Evolutionary conservation across 139 green algal genomes (phyloP), one percentile per base, ranked within the genome.

Genomic region (Chlamydomonas schloesseri): DNA sequence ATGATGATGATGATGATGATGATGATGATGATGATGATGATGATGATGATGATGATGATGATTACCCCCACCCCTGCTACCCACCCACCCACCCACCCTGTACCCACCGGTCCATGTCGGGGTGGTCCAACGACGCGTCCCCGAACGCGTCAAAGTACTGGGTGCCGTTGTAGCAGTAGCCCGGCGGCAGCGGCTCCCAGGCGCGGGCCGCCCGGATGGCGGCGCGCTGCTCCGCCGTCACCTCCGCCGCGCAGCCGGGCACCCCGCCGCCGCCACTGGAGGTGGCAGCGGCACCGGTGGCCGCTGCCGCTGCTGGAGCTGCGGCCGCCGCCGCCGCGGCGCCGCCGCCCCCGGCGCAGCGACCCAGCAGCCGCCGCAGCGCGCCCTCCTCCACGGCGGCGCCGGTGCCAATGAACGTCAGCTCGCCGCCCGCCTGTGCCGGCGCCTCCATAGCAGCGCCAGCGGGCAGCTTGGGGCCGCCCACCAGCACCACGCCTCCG

Each of bases 71-170:
- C n/a, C n/a, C n/a, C n/a, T n/a, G n/a, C n/a, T n/a, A 50, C 42
- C 42, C 42, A 50, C 42, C 42, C 42, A 50, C n/a, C n/a, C 64
- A 34, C 64, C 31, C 2, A 24, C 31, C 68, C 68, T 15, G 29
- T 4, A n/a, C 31, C 68, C 50, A 71, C 75, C 75, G 34, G 78
- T 23, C 46, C 70, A 88, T 83, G 69, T 86, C 33, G 24, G 87
- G 87, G 60, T 91, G 87, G 11, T 86, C 55, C 65, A 42, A 14
- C 0, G 36, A 57, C 5, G 69, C 33, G 67, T 91, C 89, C 24
- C 89, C 89, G 57, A 93, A 93, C 1, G 74, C 75, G 55, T 91
- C 87, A 23, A 82, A 77, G 82, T 87, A 93, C 34, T 47, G 65
- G 0, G 53, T 76, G 21, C 89, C 89, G 80, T 89, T 74, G 78